A percentile compares a stretch with the other conserved stretches of the same genome.
phyloP scores from a whole-genome alignment of 1,284 basidiomycete genomes.

The Lentinula novae-zelandiae region DNA sequence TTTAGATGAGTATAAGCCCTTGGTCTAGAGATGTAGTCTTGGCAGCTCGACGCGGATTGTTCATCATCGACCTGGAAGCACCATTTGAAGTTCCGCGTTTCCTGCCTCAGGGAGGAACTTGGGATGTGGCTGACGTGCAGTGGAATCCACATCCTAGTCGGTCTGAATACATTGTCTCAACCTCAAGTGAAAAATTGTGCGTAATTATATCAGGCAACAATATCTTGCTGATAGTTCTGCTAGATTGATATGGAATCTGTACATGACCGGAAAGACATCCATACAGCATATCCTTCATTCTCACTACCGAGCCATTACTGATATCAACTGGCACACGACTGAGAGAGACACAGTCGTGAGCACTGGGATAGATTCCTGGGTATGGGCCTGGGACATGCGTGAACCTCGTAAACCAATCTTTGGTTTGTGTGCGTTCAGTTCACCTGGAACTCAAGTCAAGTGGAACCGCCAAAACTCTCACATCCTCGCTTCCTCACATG shows the following conservation, averaged over 20 bases:
- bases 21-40: slow-evolving; percentile 76
- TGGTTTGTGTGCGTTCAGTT: slow-evolving; percentile 75
- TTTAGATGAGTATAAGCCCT: slow-evolving; percentile 79
- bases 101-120: slow-evolving; percentile 92
- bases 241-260: slow-evolving; percentile 92
- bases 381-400: slow-evolving; percentile 88
- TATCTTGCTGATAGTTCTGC: neutral
- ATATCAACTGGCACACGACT: slow-evolving; percentile 92
- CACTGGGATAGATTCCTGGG: slow-evolving; percentile 77
- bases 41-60: slow-evolving; percentile 88
- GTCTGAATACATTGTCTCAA: slow-evolving; percentile 90
- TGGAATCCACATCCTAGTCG: slow-evolving; percentile 92
- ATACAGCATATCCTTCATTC: slow-evolving; percentile 80
- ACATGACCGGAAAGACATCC: slow-evolving; percentile 64
- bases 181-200: slow-evolving; percentile 89
- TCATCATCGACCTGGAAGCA: slow-evolving; percentile 91
- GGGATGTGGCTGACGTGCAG: slow-evolving; percentile 96
- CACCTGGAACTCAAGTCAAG: slow-evolving; percentile 91
- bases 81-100: slow-evolving; percentile 88
- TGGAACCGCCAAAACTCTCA: slow-evolving; percentile 89
- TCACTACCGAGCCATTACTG: slow-evolving; percentile 91
- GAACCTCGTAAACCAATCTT: slow-evolving; percentile 61
- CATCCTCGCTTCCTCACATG: slow-evolving; percentile 84
- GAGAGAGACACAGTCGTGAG: slow-evolving; percentile 77
- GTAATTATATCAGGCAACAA: slow-evolving; percentile 18